Evolutionary conservation across 1,139 yeast genomes (phyloP), one percentile per base, ranked within the genome.

Genomic region (Zygosaccharomyces pseudobailii): DNA sequence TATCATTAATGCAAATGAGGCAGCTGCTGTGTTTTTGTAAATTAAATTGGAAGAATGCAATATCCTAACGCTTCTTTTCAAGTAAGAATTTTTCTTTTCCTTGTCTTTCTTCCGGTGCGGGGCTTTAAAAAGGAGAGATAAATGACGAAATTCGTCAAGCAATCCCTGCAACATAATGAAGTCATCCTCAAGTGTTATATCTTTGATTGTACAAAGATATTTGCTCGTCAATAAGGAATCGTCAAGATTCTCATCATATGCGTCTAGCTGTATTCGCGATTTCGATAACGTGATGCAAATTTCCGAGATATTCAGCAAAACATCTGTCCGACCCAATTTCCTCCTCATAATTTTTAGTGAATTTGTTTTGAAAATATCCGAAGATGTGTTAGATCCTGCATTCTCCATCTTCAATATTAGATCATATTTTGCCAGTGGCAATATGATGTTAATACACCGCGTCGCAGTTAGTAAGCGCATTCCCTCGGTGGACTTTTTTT

Each of bases 21-120:
- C 61, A 1, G 54, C 40, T 6, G 56, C 56, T 24, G 60, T 55
- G 27, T 67, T 58, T 28, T 60, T 61, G 43, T 58, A 59, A 10
- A 57, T 52, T 25, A 65, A 42, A 27, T 56, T 61, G 2, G 66
- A 58, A 4, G 64, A 50, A 10, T 55, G 54, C 42, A 61, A 31
- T 19, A 61, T 50, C 32, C 65, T 45, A 2, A 60, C 62, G 47
- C 62, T 59, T 34, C 49, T 56, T 34, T 52, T 57, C 54, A 55
- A 40, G 21, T 36, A 38, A 3, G 40, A 17, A 17, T 42, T 36
- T 32, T 46, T 45, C 27, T 39, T 42, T 3, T 39, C 36, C 17
- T 32, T 37, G 19, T 31, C 47, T 22, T 39, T 19, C 9, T 39
- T 40, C 6, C 43, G 35, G 17, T 23, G 30, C 3, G 34, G 32